Evolutionary conservation across 164 flowering plant genomes (phyloP).

Genomic region (Macadamia tetraphylla): DNA sequence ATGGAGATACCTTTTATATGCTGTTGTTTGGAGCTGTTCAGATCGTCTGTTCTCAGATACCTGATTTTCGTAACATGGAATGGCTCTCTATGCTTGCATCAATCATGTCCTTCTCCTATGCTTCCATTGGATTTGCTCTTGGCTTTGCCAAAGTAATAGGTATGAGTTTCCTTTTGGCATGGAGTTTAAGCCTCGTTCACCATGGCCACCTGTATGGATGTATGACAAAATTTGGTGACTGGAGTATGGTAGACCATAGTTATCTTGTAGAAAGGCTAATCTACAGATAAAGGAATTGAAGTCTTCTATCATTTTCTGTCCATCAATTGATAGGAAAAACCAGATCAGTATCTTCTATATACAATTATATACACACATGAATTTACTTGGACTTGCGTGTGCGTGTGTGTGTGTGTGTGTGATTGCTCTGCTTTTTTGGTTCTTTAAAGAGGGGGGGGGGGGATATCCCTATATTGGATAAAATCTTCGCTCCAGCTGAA

Average conservation of each 20-base stretch:
- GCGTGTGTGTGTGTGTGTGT: neutral
- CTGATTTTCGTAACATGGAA: slow-evolving; percentile 55
- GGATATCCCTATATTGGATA: too few relatives aligned
- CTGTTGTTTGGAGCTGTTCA: slow-evolving; percentile 59
- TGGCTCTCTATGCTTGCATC: slow-evolving; percentile 76
- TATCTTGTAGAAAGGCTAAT: too few relatives aligned
- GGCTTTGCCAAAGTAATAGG: neutral
- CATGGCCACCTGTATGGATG: too few relatives aligned
- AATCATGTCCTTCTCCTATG: slow-evolving; percentile 64
- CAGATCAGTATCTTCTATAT: neutral
- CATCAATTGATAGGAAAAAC: neutral
- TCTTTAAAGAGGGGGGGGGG: too few relatives aligned
- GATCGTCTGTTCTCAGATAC: slow-evolving; percentile 62
- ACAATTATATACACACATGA: neutral
- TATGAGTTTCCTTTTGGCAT: neutral
- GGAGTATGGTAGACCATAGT: too few relatives aligned
- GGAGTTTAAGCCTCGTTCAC: neutral
- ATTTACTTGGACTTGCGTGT: neutral
- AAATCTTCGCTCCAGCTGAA: too few relatives aligned
- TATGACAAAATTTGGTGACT: too few relatives aligned
- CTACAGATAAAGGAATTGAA: too few relatives aligned
- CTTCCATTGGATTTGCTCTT: slow-evolving; percentile 22
- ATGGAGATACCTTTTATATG: slow-evolving; percentile 41
- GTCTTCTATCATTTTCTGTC: neutral
- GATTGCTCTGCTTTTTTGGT: neutral